phyloP scores from a whole-genome alignment of 73 alveolate genomes.

The Paramecium bursaria region DNA sequence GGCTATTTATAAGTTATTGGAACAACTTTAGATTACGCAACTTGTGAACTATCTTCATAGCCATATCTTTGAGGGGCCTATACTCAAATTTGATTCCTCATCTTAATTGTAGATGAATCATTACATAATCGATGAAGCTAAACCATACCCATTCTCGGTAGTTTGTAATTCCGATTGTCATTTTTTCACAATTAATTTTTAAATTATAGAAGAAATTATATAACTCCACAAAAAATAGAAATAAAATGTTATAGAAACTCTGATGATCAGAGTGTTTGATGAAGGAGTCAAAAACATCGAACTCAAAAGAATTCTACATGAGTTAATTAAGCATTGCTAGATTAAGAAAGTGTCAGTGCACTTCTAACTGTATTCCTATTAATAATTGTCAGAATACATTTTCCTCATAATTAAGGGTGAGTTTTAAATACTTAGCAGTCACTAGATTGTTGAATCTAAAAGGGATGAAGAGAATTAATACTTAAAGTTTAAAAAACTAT shows the following conservation, averaged over 20 bases:
- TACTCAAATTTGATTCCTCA: no score
- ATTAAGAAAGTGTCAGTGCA: not conserved
- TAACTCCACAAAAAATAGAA: slow-evolving; percentile 30
- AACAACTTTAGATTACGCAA: no score
- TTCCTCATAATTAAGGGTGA: slow-evolving; percentile 40
- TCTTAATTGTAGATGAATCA: no score
- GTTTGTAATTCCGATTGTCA: no score
- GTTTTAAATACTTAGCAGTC: slow-evolving; percentile 15
- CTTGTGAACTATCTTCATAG: no score
- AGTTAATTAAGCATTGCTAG: not conserved
- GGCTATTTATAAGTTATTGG: no score
- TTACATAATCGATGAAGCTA: no score
- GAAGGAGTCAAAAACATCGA: slow-evolving; percentile 24
- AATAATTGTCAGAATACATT: not conserved
- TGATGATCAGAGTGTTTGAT: slow-evolving; percentile 19
- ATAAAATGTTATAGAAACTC: not conserved
- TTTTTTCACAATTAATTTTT: no score
- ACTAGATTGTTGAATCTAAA: not conserved
- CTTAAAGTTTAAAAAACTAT: not conserved
- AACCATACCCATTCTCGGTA: no score
- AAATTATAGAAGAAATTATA: no score
- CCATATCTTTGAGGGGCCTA: no score
- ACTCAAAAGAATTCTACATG: slow-evolving; percentile 7
- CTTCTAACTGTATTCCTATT: not conserved
- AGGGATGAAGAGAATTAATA: not conserved